Conservation (phyloP, 108 stramenopile species). For the Licmophora abbreviata region DNA sequence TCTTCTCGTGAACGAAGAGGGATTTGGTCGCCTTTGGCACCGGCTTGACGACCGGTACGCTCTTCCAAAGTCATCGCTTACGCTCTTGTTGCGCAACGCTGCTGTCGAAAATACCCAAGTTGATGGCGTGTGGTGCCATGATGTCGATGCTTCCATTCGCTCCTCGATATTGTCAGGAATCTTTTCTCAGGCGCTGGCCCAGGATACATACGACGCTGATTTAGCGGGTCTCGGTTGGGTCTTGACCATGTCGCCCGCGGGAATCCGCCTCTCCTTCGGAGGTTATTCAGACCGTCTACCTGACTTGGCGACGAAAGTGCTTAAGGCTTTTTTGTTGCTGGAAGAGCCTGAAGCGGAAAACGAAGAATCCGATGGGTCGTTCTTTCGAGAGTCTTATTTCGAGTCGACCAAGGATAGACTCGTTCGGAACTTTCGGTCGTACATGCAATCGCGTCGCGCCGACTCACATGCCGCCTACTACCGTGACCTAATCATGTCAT, state of each 20-base stretch:
- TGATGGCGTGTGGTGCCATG: conserved; percentile 35
- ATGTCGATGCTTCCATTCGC: conserved; percentile 29
- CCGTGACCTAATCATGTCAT: conserved; percentile 48
- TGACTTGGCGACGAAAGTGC: conserved; percentile 49
- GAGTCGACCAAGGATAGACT: conserved; percentile 51
- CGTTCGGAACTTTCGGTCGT: conserved; percentile 46
- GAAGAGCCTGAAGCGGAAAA: background rate
- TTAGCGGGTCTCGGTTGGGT: conserved; percentile 69
- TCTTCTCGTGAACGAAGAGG: conserved; percentile 38
- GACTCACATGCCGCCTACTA: conserved; percentile 68
- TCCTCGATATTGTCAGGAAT: conserved; percentile 49
- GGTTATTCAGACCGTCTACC: conserved; percentile 76
- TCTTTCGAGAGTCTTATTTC: conserved; percentile 47
- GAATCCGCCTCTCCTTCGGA: conserved; percentile 50
- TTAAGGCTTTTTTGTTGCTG: conserved; percentile 27
- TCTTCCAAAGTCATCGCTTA: conserved; percentile 58
- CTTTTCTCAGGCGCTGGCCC: conserved; percentile 64
- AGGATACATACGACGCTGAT: conserved; percentile 77
- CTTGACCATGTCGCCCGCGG: conserved; percentile 48
- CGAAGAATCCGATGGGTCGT: conserved; percentile 8
- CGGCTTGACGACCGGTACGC: conserved; percentile 84
- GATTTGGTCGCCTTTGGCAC: conserved; percentile 64
- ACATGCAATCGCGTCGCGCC: conserved; percentile 58
- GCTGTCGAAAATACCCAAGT: conserved; percentile 29
- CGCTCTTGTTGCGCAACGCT: conserved; percentile 54